Evolutionary conservation across 2,329 filamentous ascomycete genomes (phyloP).

Genomic region (Alternaria brassicae): DNA sequence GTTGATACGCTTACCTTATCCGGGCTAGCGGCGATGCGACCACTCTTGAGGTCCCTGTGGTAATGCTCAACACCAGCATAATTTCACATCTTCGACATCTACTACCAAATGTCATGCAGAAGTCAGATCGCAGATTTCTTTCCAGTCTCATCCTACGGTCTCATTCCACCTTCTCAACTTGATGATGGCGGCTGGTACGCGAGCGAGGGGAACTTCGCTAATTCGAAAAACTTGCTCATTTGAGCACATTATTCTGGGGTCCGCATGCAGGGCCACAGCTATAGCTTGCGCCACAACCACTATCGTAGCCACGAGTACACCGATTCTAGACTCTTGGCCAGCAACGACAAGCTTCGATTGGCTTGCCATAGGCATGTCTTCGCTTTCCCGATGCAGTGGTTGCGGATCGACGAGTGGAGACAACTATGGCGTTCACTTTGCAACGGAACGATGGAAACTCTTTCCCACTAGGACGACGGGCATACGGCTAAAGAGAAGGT

Average conservation of each 20-base stretch:
- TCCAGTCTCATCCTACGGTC: neutral
- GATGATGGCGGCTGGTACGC: neutral
- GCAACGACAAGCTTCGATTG: neutral
- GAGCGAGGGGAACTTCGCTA: conserved; percentile 14
- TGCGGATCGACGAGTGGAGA: conserved; percentile 5
- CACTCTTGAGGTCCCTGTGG: neutral
- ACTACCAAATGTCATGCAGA: neutral
- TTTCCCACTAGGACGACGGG: neutral
- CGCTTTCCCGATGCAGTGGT: conserved; percentile 5
- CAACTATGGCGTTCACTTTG: conserved; percentile 9
- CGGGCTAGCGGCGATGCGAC: neutral
- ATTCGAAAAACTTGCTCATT: conserved; percentile 36
- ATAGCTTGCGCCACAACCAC: conserved; percentile 37
- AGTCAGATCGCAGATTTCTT: fast-evolving
- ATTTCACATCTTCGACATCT: neutral
- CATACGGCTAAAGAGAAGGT: neutral
- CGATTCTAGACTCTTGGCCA: neutral
- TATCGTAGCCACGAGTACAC: neutral
- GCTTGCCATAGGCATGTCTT: neutral
- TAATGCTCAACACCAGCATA: neutral
- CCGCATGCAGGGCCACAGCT: conserved; percentile 26
- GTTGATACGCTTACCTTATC: neutral
- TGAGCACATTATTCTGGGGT: conserved; percentile 34
- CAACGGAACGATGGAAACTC: neutral
- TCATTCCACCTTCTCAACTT: neutral